A percentile compares a stretch with the other conserved stretches of the same genome.
phyloP scores from a whole-genome alignment of 805 yeast species.

The Myxozyma kluyveri region DNA sequence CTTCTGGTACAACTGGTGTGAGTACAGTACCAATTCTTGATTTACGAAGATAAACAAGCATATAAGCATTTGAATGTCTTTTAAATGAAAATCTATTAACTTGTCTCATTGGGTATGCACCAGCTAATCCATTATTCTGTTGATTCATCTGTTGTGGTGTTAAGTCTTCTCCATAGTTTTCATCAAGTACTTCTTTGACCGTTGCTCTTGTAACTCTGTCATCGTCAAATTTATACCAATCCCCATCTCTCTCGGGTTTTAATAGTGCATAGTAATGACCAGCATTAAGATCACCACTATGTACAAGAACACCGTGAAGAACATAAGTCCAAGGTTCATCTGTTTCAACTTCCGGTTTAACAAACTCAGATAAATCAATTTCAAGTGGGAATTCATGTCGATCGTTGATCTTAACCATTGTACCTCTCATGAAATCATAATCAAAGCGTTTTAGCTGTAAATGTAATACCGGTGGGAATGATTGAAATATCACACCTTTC shows the following conservation, averaged over 20 bases:
- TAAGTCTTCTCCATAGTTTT: constrained; percentile 82
- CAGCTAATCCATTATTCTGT: constrained; percentile 23
- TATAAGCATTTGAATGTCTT: constrained; percentile 91
- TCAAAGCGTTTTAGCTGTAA: constrained; percentile 92
- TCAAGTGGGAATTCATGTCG: constrained; percentile 82
- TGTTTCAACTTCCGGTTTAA: constrained; percentile 55
- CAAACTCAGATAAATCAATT: constrained; percentile 74
- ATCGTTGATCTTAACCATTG: constrained; percentile 86
- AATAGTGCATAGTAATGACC: constrained; percentile 97
- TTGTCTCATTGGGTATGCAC: constrained; percentile 43
- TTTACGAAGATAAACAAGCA: constrained; percentile 88
- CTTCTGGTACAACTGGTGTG: constrained; percentile 53
- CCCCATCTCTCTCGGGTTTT: constrained; percentile 65
- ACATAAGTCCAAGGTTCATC: constrained; percentile 71
- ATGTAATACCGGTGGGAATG: constrained; percentile 90
- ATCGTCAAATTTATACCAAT: constrained; percentile 93
- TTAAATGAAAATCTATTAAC: constrained; percentile 50
- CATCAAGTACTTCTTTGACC: constrained; percentile 79
- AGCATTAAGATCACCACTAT: constrained; percentile 90
- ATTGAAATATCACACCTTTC: constrained; percentile 89
- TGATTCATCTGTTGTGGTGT: constrained; percentile 9
- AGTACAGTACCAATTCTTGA: constrained; percentile 56
- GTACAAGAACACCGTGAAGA: constrained; percentile 91
- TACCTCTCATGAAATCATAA: constrained; percentile 85
- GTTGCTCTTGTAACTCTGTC: constrained; percentile 90